Evolutionary conservation across 106 monocot species (phyloP), one percentile per base, ranked within the genome.

Genomic region (Allium cepa): DNA sequence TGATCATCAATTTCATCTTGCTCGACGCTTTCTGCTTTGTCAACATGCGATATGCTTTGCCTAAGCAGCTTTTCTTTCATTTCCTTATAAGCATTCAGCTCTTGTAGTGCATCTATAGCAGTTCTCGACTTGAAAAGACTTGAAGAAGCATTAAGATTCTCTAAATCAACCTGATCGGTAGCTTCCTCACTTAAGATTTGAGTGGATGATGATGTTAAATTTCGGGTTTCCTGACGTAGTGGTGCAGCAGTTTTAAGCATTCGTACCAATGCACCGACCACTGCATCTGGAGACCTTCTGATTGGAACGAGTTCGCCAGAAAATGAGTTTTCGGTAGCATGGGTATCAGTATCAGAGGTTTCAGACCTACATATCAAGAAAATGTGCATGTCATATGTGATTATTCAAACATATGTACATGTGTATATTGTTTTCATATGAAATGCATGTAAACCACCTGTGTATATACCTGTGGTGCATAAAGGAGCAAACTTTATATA

Each of bases 201-300:
- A 36, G 68, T 63, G 8, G 70, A 59, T 28, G 17, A 63, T 26
- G 26, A 45, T 11, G 55, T 60, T 28, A 49, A 22, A 3, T 55
- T 64, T 11, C 49, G 46, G 68, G 75, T 80, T 61, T 82, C 78
- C 7, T 47, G 64, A 16, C 66, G 81, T 10, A 96, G 62, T 9
- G 85, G 85, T 60, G 81, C 72, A 11, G 95, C 91, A 55, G 67
- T 70, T 74, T 73, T 84, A 7, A 96, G 80, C 72, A 86, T 85
- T 57, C 62, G 63, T 36, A 96, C 78, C 46, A 96, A 81, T 36
- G 63, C 83, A 76, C 95, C 88, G 49, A 91, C 81, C 17, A 75
- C 74, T 52, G 95, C 91, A 76, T 79, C 82, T 57, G 83, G 83
- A 53, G 91, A 88, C 59, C 80, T 90, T 73, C 61, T 72, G 11